Percentiles rank a stretch among this genome's conserved stretches.
Conservation (phyloP, 192 early-diverging fungal species). For the Linnemannia hyalina region DNA sequence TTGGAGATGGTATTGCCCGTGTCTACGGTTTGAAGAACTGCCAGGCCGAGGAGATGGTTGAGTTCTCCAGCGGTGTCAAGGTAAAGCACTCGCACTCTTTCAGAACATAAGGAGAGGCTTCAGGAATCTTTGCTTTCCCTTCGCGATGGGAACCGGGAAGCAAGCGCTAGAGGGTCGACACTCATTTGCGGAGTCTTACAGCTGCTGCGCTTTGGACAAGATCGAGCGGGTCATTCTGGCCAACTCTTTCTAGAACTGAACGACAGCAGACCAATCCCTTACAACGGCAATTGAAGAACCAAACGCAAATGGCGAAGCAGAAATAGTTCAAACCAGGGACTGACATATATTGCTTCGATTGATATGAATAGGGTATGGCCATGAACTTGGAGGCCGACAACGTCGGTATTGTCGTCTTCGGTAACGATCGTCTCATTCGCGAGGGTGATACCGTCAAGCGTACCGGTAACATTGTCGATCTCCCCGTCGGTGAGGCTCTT, state of each 20-base stretch:
- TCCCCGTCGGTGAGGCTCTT: conserved; percentile 94
- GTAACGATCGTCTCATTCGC: conserved; percentile 99
- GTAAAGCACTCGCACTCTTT: conserved; percentile 55
- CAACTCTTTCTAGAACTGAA: background rate
- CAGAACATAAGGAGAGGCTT: background rate
- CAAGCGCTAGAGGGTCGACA: background rate
- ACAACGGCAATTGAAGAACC: background rate
- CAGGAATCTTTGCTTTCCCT: background rate
- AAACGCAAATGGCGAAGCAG: background rate
- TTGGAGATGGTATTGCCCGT: conserved; percentile 99
- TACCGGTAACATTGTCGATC: conserved; percentile 98
- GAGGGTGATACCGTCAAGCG: conserved; percentile 99
- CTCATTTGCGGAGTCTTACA: background rate
- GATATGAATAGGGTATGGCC: conserved; percentile 89
- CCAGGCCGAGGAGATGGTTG: conserved; percentile 99
- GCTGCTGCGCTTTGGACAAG: background rate
- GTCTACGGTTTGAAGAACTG: conserved; percentile 98
- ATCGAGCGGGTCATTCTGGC: background rate
- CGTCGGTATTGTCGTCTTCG: conserved; percentile 99
- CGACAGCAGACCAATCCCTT: background rate
- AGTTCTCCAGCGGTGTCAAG: conserved; percentile 99
- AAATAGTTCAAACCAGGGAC: background rate
- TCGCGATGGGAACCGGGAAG: background rate
- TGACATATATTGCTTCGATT: background rate
- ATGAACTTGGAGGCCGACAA: conserved; percentile 99